phyloP scores from a whole-genome alignment of 768 basidiomycete species.

The Wakefieldia striispora region DNA sequence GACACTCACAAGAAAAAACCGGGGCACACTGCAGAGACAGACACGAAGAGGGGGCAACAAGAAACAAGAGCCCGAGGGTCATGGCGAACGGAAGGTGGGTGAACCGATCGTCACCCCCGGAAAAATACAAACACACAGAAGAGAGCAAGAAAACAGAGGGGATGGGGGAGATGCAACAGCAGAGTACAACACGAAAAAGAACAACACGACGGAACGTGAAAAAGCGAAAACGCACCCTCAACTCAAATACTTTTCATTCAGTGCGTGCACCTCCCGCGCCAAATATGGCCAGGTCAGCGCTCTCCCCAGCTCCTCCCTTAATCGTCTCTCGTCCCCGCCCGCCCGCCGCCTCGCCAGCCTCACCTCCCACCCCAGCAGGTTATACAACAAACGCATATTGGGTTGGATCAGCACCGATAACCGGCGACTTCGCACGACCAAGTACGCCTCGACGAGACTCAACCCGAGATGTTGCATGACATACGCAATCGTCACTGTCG shows the following conservation, averaged over 20 bases:
- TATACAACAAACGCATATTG: constrained; percentile 93
- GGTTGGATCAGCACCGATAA: constrained; percentile 92
- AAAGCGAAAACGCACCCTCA: constrained; percentile 20
- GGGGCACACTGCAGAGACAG: too few species aligned
- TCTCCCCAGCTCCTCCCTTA: constrained; percentile 60
- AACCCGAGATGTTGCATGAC: constrained; percentile 90
- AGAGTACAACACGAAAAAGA: neutral
- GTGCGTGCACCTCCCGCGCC: constrained; percentile 77
- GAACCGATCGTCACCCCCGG: too few species aligned
- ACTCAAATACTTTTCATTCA: constrained; percentile 81
- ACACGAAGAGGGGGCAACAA: too few species aligned
- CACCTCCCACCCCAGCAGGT: constrained; percentile 93
- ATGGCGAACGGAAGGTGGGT: too few species aligned
- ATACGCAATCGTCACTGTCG: constrained; percentile 95
- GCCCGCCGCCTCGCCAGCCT: constrained; percentile 80
- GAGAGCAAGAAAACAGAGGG: too few species aligned
- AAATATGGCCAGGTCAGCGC: constrained; percentile 83
- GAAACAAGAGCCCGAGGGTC: too few species aligned
- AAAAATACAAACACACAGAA: too few species aligned
- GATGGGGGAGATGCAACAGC: too few species aligned
- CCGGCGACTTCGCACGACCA: constrained; percentile 86
- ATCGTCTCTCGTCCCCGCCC: constrained; percentile 44
- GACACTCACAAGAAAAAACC: too few species aligned
- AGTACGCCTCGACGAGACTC: constrained; percentile 89
- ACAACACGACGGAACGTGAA: neutral